These are phyloP conservation scores for Candida pini DNA, from an alignment of 805 yeast genomes.

Conservation along the genomic window DNA sequence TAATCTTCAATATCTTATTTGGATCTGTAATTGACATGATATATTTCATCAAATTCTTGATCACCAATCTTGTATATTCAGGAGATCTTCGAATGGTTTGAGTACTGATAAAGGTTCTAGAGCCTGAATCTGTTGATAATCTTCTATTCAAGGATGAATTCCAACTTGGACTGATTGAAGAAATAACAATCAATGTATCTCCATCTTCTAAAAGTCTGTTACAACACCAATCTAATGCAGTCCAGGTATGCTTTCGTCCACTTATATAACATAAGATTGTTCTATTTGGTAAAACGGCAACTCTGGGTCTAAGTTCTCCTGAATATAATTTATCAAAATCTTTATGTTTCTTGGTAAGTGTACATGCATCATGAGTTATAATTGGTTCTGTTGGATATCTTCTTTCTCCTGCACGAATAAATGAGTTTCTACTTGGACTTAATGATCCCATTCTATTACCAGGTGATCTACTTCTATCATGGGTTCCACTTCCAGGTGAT, in stretches of 20 bases:
- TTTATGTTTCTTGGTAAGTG: conserved; percentile 41
- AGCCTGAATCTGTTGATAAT: conserved; percentile 11
- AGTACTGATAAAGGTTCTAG: conserved; percentile 19
- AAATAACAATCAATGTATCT: conserved; percentile 59
- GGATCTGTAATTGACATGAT: conserved; percentile 42
- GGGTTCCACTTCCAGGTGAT: conserved; percentile 10
- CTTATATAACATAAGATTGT: conserved; percentile 58
- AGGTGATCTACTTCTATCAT: conserved; percentile 23
- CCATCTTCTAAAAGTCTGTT: conserved; percentile 52
- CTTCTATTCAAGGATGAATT: conserved; percentile 19
- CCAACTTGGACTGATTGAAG: conserved; percentile 38
- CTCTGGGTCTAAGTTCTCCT: conserved; percentile 27
- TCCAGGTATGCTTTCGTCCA: conserved; percentile 79
- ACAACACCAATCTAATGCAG: conserved; percentile 67
- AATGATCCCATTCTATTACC: conserved; percentile 14
- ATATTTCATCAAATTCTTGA: conserved; percentile 49
- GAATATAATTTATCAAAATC: conserved; percentile 43
- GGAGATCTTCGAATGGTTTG: conserved; percentile 38
- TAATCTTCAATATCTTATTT: conserved; percentile 40
- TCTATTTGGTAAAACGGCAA: conserved; percentile 41
- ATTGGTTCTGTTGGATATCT: conserved; percentile 33
- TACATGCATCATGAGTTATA: conserved; percentile 34
- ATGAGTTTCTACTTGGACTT: conserved; percentile 15
- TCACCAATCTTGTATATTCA: conserved; percentile 38
- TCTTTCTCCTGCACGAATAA: conserved; percentile 7